These are phyloP conservation scores for Abrus precatorius DNA, from an alignment of 306 rosid species.

Conservation along the genomic window DNA sequence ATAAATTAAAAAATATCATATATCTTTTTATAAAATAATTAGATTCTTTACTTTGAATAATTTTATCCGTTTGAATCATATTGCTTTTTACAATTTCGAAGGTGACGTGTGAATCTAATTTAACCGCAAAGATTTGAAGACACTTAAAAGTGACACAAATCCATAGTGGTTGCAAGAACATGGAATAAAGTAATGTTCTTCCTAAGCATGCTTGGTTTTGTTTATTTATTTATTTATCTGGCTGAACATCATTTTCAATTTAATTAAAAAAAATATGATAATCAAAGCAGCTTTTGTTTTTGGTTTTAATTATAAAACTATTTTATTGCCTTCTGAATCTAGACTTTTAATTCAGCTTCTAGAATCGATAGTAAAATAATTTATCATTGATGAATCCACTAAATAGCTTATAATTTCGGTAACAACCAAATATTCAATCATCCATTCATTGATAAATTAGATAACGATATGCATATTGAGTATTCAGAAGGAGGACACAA, in stretches of 20 bases:
- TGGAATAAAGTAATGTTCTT: conserved; percentile 30
- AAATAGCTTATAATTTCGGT: not conserved
- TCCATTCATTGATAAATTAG: not conserved
- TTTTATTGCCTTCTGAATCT: not conserved
- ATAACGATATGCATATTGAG: not conserved
- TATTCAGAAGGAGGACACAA: not conserved
- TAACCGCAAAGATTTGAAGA: not conserved
- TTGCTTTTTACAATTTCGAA: not conserved
- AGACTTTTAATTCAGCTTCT: not conserved
- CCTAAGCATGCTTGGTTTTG: not conserved
- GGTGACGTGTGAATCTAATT: not conserved
- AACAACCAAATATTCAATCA: not conserved
- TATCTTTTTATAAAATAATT: too few species aligned
- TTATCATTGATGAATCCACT: not conserved
- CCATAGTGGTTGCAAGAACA: conserved; percentile 25
- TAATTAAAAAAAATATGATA: not conserved
- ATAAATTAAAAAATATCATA: too few species aligned
- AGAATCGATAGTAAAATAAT: not conserved
- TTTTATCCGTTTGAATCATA: not conserved
- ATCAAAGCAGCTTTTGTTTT: not conserved
- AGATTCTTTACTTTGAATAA: too few species aligned
- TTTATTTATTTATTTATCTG: not conserved
- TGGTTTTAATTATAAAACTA: not conserved
- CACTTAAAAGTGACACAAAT: not conserved
- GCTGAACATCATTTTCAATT: not conserved